phyloP scores from a whole-genome alignment of 108 stramenopile genomes.

The Pseudonitzschia multiseries region DNA sequence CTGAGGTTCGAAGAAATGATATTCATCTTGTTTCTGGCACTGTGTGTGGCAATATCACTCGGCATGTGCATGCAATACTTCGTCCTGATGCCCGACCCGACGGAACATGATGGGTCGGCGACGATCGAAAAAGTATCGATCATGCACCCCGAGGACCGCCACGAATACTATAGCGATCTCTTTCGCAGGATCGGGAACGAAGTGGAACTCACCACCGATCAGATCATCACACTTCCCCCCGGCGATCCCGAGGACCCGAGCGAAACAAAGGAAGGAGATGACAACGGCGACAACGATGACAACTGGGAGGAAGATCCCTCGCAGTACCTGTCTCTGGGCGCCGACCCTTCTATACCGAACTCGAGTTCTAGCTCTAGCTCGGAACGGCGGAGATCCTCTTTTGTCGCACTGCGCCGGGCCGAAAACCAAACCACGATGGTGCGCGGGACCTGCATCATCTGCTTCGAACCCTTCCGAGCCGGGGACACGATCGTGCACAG shows the following conservation, averaged over 20 bases:
- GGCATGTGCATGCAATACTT: too few relatives aligned
- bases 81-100: too few relatives aligned
- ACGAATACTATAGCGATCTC: neutral
- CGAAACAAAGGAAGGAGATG: neutral
- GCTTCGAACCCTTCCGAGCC: neutral
- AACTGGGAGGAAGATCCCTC: constrained; percentile 5
- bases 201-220: neutral
- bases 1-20: too few relatives aligned
- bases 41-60: too few relatives aligned
- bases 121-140: neutral
- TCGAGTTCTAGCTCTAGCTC: too few relatives aligned
- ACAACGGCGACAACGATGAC: neutral
- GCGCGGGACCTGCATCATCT: constrained; percentile 5
- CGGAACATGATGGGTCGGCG: too few relatives aligned
- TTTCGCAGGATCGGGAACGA: neutral
- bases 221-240: neutral
- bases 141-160: neutral
- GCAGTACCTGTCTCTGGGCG: neutral
- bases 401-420: neutral
- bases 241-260: neutral
- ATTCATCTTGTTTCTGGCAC: too few relatives aligned
- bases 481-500: constrained; percentile 5
- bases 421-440: neutral
- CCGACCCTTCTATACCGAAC: neutral
- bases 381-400: neutral